phyloP scores from a whole-genome alignment of 192 early-diverging fungal genomes.

The Entomortierella lignicola region DNA sequence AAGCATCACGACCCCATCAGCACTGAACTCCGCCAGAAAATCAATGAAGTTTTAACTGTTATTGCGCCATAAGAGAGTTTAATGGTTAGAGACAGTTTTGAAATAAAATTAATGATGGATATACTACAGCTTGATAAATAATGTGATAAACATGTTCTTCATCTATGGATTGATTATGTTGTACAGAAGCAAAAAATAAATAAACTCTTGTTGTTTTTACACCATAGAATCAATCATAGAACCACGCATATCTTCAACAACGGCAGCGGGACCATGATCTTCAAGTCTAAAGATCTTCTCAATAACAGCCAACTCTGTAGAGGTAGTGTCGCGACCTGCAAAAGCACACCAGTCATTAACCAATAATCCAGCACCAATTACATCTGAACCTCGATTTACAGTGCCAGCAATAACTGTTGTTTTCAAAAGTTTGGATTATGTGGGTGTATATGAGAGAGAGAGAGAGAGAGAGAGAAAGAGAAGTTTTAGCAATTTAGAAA shows the following conservation, averaged over 20 bases:
- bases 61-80: constrained; percentile 13
- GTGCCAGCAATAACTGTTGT: constrained; percentile 82
- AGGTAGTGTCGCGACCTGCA: constrained; percentile 95
- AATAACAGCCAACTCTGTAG: constrained; percentile 96
- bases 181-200: no score
- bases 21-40: constrained; percentile 39
- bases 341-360: constrained; percentile 99
- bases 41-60: constrained; percentile 20
- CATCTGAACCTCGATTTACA: constrained; percentile 97
- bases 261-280: constrained; percentile 87
- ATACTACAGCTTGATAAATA: no score
- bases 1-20: constrained; percentile 52
- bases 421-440: no score
- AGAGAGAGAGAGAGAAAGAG: no score
- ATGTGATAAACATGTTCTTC: no score
- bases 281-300: constrained; percentile 98
- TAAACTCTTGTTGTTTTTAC: no score
- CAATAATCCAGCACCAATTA: constrained; percentile 96
- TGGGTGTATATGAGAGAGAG: no score
- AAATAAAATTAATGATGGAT: no score
- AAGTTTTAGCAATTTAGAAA: no score
- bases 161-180: no score
- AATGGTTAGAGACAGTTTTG: no score
- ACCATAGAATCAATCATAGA: constrained; percentile 88
- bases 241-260: constrained; percentile 95